phyloP scores from a whole-genome alignment of 2,329 filamentous ascomycete genomes.

The Botryosphaeria dothidea region DNA sequence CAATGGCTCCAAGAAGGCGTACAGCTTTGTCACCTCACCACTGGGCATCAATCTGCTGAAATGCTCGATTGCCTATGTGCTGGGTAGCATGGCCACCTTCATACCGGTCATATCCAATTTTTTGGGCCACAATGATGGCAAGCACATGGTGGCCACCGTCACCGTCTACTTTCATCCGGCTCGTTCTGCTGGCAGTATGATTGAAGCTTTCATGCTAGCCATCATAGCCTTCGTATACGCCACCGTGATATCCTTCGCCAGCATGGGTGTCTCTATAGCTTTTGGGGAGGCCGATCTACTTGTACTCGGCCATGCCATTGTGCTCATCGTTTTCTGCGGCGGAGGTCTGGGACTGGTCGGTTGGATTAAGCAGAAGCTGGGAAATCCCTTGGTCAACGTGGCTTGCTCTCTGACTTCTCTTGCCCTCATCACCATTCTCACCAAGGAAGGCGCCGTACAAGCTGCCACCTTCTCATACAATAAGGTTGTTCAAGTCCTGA shows the following conservation, averaged over 20 bases:
- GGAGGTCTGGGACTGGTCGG: conserved; percentile 84
- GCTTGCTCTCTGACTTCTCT: conserved; percentile 84
- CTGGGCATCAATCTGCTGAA: conserved; percentile 81
- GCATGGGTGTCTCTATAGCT: conserved; percentile 84
- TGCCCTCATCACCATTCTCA: conserved; percentile 84
- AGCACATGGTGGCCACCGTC: conserved; percentile 90
- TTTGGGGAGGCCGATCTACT: conserved; percentile 70
- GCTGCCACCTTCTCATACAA: conserved; percentile 76
- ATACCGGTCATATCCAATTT: conserved; percentile 70
- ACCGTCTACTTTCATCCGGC: conserved; percentile 95
- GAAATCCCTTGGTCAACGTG: conserved; percentile 78
- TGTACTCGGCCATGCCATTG: conserved; percentile 72
- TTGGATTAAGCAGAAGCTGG: conserved; percentile 80
- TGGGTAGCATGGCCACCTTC: conserved; percentile 86
- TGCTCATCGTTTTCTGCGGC: conserved; percentile 81
- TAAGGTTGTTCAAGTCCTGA: conserved; percentile 71
- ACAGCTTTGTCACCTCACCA: conserved; percentile 67
- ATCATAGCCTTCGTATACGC: conserved; percentile 78
- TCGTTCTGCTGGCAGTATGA: conserved; percentile 70
- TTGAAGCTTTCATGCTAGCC: conserved; percentile 71
- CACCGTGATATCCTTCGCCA: conserved; percentile 72
- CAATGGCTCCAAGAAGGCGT: conserved; percentile 42
- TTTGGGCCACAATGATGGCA: conserved; percentile 82
- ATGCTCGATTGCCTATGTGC: conserved; percentile 84
- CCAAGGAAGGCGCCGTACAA: conserved; percentile 87